Percentiles rank a stretch among this genome's conserved stretches.
Conservation (phyloP, 257 asterid species). For the Paulownia fortunei region DNA sequence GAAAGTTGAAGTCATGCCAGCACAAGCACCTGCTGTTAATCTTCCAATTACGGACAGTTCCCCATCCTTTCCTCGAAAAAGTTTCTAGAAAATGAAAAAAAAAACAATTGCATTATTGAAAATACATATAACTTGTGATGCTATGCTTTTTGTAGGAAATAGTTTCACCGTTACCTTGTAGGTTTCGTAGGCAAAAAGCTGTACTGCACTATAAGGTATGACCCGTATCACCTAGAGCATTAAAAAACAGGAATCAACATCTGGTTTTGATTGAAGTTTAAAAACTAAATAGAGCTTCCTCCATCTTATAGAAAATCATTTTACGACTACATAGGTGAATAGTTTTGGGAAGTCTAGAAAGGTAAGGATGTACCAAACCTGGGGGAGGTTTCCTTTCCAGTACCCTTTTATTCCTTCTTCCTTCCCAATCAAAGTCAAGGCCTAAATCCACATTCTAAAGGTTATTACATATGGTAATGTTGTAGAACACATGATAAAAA, state of each 20-base stretch:
- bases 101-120: not conserved
- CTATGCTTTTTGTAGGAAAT: conserved; percentile 16
- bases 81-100: conserved; percentile 50
- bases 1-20: conserved; percentile 98
- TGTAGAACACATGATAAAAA: not conserved
- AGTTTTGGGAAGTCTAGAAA: conserved; percentile 1
- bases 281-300: not conserved
- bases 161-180: conserved; percentile 68
- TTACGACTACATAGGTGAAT: conserved; percentile 17
- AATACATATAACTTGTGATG: not conserved
- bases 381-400: conserved; percentile 93
- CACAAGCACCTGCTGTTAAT: conserved; percentile 97
- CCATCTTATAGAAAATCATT: not conserved
- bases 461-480: conserved; percentile 12
- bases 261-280: not conserved
- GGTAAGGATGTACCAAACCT: conserved; percentile 51
- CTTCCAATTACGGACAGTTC: conserved; percentile 80
- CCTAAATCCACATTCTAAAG: conserved; percentile 47
- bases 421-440: conserved; percentile 67
- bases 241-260: conserved; percentile 9
- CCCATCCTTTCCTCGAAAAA: conserved; percentile 67
- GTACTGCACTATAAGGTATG: conserved; percentile 90
- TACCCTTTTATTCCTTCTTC: conserved; percentile 90
- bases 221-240: conserved; percentile 74
- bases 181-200: conserved; percentile 84